phyloP scores from a whole-genome alignment of 2,329 filamentous ascomycete genomes.

The Ceratocystiopsis sp. region DNA sequence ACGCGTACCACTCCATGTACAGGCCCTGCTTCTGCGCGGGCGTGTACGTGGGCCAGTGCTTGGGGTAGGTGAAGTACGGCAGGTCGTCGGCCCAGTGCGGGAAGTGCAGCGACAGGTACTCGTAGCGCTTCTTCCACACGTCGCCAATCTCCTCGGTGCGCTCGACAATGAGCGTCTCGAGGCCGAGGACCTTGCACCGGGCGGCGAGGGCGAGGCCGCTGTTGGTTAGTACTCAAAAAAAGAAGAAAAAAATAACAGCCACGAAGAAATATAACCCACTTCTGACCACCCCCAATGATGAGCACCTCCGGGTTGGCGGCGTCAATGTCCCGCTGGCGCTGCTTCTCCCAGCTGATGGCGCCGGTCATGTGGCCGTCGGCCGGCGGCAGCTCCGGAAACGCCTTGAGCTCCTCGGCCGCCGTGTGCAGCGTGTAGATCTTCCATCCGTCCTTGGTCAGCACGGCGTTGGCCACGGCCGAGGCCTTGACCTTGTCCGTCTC shows the following conservation, averaged over 20 bases:
- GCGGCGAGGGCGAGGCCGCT: constrained; percentile 20
- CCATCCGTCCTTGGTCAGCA: constrained; percentile 17
- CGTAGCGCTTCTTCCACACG: constrained; percentile 31
- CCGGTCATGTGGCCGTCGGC: constrained; percentile 19
- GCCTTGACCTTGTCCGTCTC: constrained; percentile 16
- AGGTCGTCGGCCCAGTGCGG: constrained; percentile 21
- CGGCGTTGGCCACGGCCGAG: constrained; percentile 16
- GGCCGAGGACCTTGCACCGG: constrained; percentile 11
- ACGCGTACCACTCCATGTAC: constrained; percentile 27
- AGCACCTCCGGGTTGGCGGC: constrained; percentile 7
- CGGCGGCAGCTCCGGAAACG: constrained; percentile 15
- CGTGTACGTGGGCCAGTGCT: constrained; percentile 18
- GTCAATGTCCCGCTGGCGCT: constrained; percentile 13
- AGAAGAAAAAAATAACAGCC: too few relatives aligned
- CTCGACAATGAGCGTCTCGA: constrained; percentile 22
- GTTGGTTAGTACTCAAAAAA: too few relatives aligned
- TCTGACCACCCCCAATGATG: constrained; percentile 14
- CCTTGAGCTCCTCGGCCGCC: constrained; percentile 15
- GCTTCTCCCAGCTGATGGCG: constrained; percentile 15
- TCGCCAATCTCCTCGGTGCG: constrained; percentile 24
- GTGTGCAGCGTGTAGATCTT: constrained; percentile 20
- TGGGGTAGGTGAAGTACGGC: constrained; percentile 22
- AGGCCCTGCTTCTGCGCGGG: constrained; percentile 26
- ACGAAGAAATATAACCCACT: too few relatives aligned
- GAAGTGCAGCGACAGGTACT: constrained; percentile 8